Percentiles rank a stretch among this genome's conserved stretches.
phyloP scores from a whole-genome alignment of 164 flowering plant genomes.

The Annona squamosa region DNA sequence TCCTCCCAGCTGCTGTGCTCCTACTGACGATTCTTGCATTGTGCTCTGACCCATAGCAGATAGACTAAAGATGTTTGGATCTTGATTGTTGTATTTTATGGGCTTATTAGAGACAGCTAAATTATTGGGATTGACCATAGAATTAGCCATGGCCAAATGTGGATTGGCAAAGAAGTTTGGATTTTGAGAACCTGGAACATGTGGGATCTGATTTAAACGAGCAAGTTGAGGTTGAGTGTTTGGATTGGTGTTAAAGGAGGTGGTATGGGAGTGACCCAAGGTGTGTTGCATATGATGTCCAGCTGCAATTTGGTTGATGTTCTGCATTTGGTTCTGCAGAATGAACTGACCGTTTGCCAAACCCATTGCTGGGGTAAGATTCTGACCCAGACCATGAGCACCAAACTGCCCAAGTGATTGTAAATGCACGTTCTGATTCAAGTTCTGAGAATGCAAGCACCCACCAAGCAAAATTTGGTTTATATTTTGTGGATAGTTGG shows the following conservation, averaged over 20 bases:
- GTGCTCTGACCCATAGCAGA: neutral
- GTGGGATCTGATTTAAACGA: neutral
- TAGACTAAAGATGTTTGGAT: neutral
- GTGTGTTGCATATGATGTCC: neutral
- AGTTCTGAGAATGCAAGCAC: neutral
- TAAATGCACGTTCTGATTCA: neutral
- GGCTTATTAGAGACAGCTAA: neutral
- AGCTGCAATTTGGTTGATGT: neutral
- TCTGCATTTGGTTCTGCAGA: neutral
- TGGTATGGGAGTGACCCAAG: neutral
- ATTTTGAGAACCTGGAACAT: neutral
- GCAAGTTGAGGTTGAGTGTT: neutral
- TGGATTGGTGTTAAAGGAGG: neutral
- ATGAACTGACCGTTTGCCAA: neutral
- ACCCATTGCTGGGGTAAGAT: neutral
- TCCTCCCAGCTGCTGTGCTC: neutral
- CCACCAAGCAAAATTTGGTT: neutral
- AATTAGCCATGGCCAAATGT: neutral
- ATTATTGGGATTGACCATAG: slow-evolving; percentile 1
- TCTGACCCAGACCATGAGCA: neutral
- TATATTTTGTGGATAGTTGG: neutral
- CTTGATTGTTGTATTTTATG: slow-evolving; percentile 4
- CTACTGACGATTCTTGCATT: neutral
- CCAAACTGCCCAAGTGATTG: neutral
- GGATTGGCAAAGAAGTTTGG: neutral